Evolutionary conservation across 2,329 filamentous ascomycete species (phyloP).

Genomic region (Diplodia scrobiculata): DNA sequence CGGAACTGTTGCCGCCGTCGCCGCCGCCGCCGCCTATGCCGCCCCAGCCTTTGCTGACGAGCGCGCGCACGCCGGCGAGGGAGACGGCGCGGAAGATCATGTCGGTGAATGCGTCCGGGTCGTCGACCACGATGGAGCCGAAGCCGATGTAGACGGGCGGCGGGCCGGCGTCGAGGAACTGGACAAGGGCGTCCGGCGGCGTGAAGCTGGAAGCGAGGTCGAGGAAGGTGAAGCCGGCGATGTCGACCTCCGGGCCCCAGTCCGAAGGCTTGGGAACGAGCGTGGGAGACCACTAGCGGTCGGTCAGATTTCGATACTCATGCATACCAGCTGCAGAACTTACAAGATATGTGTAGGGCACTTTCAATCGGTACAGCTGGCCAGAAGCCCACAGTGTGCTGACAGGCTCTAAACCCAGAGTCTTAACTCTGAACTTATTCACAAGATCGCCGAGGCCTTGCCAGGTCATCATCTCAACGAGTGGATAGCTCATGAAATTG

Average conservation of each 20-base stretch:
- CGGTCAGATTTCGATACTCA: not conserved
- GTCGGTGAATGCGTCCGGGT: conserved; percentile 67
- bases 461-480: conserved; percentile 76
- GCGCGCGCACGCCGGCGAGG: conserved; percentile 66
- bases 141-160: conserved; percentile 74
- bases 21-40: conserved; percentile 62
- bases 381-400: conserved; percentile 77
- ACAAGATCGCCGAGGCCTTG: conserved; percentile 71
- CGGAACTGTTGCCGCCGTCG: conserved; percentile 44
- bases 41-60: conserved; percentile 77
- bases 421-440: conserved; percentile 71
- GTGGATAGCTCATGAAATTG: conserved; percentile 78
- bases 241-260: conserved; percentile 70
- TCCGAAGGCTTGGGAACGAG: conserved; percentile 68
- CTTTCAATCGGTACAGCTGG: conserved; percentile 69
- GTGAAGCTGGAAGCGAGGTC: conserved; percentile 65
- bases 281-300: conserved; percentile 55
- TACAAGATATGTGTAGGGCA: conserved; percentile 71
- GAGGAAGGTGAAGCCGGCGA: conserved; percentile 77
- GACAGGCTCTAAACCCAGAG: conserved; percentile 70
- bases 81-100: conserved; percentile 72
- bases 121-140: conserved; percentile 73
- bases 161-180: conserved; percentile 47
- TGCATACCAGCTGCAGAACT: not conserved
- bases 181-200: conserved; percentile 58